Base-by-base conservation (phyloP, 116 monocot species). In the Zostera marina region DNA sequence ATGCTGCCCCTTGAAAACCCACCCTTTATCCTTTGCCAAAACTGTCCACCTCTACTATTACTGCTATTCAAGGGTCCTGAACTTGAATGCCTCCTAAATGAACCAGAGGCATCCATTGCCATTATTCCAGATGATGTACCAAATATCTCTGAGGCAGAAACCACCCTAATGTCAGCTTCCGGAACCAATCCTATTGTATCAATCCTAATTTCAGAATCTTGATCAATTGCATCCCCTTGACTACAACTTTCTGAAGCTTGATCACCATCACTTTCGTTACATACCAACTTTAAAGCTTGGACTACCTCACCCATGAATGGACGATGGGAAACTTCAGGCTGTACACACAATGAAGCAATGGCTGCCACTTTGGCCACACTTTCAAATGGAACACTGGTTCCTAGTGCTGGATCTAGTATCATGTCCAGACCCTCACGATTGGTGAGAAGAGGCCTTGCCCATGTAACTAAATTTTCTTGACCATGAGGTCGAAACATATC, bases 221-320 rank as follows among this genome's bases (percentile, higher is more conserved):
- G 74, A 19, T 58, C 51, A 3, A 70, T 43, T 11, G 62, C 77
- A n/a, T 72, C 82, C 13, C 72, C 63, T 32, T 74, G 77, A 59
- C 73, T 90, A 66, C 54, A 68, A 20, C 75, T 78, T 42, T 9
- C 77, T 2, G 70, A 70, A 44, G 56, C 68, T 53, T 13, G 55
- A n/a, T 61, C 44, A 46, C 71, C 79, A 20, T 72, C 63, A 43
- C 59, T 67, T 45, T 76, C 83, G 39, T 68, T 76, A 61, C 74
- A 87, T 1, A 92, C 87, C 52, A 92, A 49, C 59, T 87, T 92
- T 47, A 92, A 74, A 47, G 92, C 92, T 66, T 92, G 92, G 14
- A 87, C 92, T 26, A 92, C 86, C 70, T 92, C 92, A 39, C 92
- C 81, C 87, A 92, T 92, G 59, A 77, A 82, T n/a, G 92, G 92